phyloP scores from a whole-genome alignment of 306 rosid genomes.

The Lupinus albus region DNA sequence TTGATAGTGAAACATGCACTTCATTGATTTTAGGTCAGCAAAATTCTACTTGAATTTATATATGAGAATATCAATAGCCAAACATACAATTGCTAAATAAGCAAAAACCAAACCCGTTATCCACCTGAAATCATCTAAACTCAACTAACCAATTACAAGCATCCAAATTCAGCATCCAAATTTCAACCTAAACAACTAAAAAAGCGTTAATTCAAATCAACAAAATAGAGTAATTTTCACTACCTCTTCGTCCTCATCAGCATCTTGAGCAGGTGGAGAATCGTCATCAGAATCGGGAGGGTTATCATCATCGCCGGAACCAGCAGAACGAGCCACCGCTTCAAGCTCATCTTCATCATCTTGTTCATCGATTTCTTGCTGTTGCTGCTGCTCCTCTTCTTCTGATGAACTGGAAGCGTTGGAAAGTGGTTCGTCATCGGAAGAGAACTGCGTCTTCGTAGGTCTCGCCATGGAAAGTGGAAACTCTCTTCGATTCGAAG shows the following conservation, averaged over 20 bases:
- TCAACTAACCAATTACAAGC: too few relatives aligned
- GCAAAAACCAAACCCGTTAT: too few relatives aligned
- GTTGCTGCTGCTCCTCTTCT: conserved; percentile 63
- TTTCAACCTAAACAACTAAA: not conserved
- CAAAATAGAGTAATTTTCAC: not conserved
- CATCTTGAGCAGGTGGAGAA: conserved; percentile 41
- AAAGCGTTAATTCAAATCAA: not conserved
- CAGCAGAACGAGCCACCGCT: conserved; percentile 89
- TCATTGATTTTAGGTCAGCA: too few relatives aligned
- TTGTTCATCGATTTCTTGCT: conserved; percentile 71
- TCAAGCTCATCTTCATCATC: conserved; percentile 95
- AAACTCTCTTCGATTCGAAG: not conserved
- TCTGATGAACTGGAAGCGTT: conserved; percentile 56
- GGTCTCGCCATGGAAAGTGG: conserved; percentile 67
- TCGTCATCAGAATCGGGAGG: conserved; percentile 27
- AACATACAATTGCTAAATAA: too few relatives aligned
- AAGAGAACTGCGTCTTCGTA: conserved; percentile 62
- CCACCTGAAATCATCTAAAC: too few relatives aligned
- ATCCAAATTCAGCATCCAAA: too few relatives aligned
- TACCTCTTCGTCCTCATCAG: conserved; percentile 72
- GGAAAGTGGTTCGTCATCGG: conserved; percentile 57
- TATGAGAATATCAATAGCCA: too few relatives aligned
- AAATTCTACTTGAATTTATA: too few relatives aligned
- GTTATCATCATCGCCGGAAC: conserved; percentile 63
- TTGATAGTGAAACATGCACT: too few relatives aligned